These are phyloP conservation scores for Tetrapisispora taiwanensis DNA, from an alignment of 805 yeast species.

Conservation along the genomic window DNA sequence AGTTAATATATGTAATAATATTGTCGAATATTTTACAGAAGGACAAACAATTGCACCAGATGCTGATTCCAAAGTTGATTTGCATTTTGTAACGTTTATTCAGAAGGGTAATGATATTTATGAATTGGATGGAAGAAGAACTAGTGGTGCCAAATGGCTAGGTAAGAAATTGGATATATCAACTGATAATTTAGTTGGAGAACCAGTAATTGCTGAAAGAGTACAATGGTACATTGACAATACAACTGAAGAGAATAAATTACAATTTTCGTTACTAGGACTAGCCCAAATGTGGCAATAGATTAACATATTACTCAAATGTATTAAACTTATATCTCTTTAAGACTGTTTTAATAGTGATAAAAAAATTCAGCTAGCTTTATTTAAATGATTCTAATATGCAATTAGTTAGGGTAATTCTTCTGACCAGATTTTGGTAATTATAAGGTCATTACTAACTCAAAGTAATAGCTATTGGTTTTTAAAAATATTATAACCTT, in stretches of 20 bases:
- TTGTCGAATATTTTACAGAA: conserved; percentile 22
- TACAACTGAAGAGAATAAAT: conserved; percentile 48
- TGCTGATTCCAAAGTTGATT: conserved; percentile 42
- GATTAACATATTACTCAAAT: conserved; percentile 2
- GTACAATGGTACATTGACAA: conserved; percentile 58
- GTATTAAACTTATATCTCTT: too few relatives aligned
- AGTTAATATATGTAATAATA: conserved; percentile 14
- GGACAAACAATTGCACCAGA: conserved; percentile 64
- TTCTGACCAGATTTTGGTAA: too few relatives aligned
- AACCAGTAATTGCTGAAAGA: conserved; percentile 39
- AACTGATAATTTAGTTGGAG: conserved; percentile 42
- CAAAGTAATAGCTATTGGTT: too few relatives aligned
- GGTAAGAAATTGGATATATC: conserved; percentile 26
- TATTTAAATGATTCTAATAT: too few relatives aligned
- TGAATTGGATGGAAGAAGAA: conserved; percentile 83
- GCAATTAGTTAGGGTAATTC: too few relatives aligned
- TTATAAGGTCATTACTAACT: too few relatives aligned
- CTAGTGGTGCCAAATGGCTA: conserved; percentile 55
- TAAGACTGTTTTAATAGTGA: too few relatives aligned
- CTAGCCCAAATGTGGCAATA: conserved; percentile 49
- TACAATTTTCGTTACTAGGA: conserved; percentile 71
- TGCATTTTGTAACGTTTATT: conserved; percentile 73
- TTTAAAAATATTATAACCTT: too few relatives aligned
- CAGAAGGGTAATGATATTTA: conserved; percentile 50
- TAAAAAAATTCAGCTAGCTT: too few relatives aligned